Evolutionary conservation across 2,329 filamentous ascomycete genomes (phyloP), one percentile per base, ranked within the genome.

Genomic region (Fusarium nisikadoi): DNA sequence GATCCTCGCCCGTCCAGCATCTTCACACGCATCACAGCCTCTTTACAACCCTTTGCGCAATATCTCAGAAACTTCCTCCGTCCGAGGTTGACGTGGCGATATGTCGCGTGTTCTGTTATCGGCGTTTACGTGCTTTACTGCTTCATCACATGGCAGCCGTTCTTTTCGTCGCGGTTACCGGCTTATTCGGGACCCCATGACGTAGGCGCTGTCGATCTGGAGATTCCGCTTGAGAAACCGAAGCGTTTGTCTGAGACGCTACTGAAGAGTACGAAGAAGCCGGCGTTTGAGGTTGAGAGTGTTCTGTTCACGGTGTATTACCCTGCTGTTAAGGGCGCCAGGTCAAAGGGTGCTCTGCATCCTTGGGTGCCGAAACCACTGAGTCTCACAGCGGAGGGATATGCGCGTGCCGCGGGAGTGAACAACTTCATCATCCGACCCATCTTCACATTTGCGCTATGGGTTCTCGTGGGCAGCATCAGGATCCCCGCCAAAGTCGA

Each of bases 271-370:
- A 79, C 79, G 0, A 78, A 79, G 16, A 70, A 80, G 27, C 81
- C 82, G 5, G 84, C 84, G 0, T 87, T 87, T 53, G 80, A 84
- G 25, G 73, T 87, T 1, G 77, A 85, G 62, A 85, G 84, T 3
- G 84, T 86, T 7, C 79, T 87, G 8, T 85, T 87, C 65, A 85
- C 85, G 1, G 63, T 87, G 6, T 87, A 87, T 78, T 87, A 87
- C 49, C 86, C 86, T 4, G 75, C 83, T 10, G 70, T 76, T 11
- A 76, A 80, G 47, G 71, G 70, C 29, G 70, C 75, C 11, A 71
- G 65, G 23, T 77, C 79, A 41, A 62, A 59, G 8, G 68, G 72
- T 27, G 71, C 76, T 9, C 75, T 75, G n/a, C 84, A 87, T 61
- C 75, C 78, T 35, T 87, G 86, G 86, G 78, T 86, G 27, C 79